Base-by-base conservation (phyloP, 2,329 filamentous ascomycete species). In the Rachicladosporium sp. region DNA sequence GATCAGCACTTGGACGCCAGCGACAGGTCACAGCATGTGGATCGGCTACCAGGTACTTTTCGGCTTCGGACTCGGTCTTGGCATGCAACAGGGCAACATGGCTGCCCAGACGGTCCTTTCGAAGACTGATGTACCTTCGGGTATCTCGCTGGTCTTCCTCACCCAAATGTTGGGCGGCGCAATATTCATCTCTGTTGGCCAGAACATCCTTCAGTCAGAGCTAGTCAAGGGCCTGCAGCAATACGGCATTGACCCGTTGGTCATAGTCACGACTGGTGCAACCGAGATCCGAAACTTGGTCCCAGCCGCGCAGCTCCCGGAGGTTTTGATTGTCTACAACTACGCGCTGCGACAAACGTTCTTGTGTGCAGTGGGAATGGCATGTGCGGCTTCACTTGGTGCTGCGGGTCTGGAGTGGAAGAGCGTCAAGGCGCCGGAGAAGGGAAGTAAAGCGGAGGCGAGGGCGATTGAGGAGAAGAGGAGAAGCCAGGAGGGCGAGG, bases 31-130 rank as follows among this genome's bases (percentile, higher is more conserved):
- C 0, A 53, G 46, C 2, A 52, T 59, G 27, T 71, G 67, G 68
- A 63, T 70, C 13, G 68, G 68, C 6, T 71, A 64, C 49, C 65
- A 72, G 39, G 54, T 66, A 4, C 43, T 72, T 2, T 42, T 60
- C 3, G 69, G 67, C 12, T 51, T 62, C 3, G 65, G 67, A 2
- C 50, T 64, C 9, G 69, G 68, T 3, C 46, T 63, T 6, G 50
- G 50, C 15, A 52, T 66, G n/a, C 63, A 67, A 36, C 55, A 64
- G 31, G 58, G 58, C 8, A 58, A 62, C 42, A 61, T 66, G 32
- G 56, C 59, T 8, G 61, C 56, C 4, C 64, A 69, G 37, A 58
- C 56, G 2, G 46, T 55, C 2, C 56, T 65, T 0, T 38, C 50
- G 6, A 44, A 52, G 1, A 48, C 54, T 10, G 65, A 68, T 33